Base-by-base conservation (phyloP, 139 green algal species). In the Coccomyxa sp. region DNA sequence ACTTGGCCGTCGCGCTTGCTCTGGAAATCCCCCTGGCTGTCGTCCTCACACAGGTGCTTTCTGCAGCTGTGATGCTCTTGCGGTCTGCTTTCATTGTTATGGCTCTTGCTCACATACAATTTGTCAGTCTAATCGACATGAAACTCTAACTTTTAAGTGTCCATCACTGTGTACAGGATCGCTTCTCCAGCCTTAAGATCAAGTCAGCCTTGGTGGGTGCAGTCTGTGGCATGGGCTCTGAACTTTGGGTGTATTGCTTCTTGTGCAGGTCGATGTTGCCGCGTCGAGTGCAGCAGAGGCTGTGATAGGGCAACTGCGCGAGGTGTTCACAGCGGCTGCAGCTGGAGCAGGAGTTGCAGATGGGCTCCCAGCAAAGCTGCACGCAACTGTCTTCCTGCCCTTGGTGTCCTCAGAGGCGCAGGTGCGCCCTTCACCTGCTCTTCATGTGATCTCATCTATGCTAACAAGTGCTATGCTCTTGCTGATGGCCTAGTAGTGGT, bases 1-100 rank as follows among this genome's bases (percentile, higher is more conserved):
- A 96, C 85, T 82, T 97, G 76, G 91, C 93, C 31, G 88, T 93
- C 13, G 91, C 92, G 1, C 63, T 96, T n/a, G 93, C 92, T 0
- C 89, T 98, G 58, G 89, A 93, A 59, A 71, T 97, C 25, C 95
- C 95, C 9, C 82, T 93, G 21, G 90, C 91, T 71, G 82, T 96
- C 0, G 87, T 95, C 9, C 63, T 98, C 58, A 97, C 95, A 25
- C 96, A 98, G 86, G 85, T 68, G 76, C 18, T 15, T 31, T 74
- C n/a, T 51, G 38, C 38, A 51, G 38, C 38, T 51, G 38, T 51
- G 63, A 38, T 31, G 10, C 74, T 51, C 9, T 31, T 10, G 7
- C 74, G 13, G 23, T 76, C 27, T 76, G 23, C 27, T 76, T 76
- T n/a, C 67, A n/a, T n/a, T 76, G 25, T 7, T 51, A 7, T 51